Conservation (phyloP, 139 green algal species). For the Chlorella sp. region DNA sequence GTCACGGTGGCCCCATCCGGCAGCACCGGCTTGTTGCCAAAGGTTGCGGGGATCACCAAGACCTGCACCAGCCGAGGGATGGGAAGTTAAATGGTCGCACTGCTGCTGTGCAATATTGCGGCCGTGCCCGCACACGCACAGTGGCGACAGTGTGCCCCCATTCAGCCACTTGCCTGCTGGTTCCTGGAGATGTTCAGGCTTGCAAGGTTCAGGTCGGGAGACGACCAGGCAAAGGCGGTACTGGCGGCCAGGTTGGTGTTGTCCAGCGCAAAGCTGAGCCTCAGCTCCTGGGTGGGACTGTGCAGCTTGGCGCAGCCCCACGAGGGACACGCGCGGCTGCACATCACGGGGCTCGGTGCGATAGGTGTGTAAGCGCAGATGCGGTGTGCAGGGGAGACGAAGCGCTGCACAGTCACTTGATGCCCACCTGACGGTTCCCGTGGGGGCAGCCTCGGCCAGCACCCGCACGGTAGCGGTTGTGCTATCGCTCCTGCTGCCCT, state of each 20-base stretch:
- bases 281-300: neutral
- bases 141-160: neutral
- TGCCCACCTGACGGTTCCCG: neutral
- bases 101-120: too few relatives aligned
- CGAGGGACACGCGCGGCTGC: neutral
- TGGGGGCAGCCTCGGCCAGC: neutral
- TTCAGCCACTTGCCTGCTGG: neutral
- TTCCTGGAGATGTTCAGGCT: neutral
- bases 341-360: neutral
- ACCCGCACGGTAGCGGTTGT: neutral
- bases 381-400: too few relatives aligned
- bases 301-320: neutral
- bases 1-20: neutral
- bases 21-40: neutral
- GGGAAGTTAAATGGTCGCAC: neutral
- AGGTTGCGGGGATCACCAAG: neutral
- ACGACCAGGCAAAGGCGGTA: neutral
- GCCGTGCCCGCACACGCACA: too few relatives aligned
- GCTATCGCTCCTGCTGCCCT: neutral
- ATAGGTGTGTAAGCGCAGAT: too few relatives aligned
- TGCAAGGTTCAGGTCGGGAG: neutral
- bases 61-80: neutral
- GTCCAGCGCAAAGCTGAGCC: neutral
- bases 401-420: neutral
- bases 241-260: neutral